Evolutionary conservation across 202 grass and related monocot species (phyloP).

Genomic region (Bolboschoenoplectus hybrid): DNA sequence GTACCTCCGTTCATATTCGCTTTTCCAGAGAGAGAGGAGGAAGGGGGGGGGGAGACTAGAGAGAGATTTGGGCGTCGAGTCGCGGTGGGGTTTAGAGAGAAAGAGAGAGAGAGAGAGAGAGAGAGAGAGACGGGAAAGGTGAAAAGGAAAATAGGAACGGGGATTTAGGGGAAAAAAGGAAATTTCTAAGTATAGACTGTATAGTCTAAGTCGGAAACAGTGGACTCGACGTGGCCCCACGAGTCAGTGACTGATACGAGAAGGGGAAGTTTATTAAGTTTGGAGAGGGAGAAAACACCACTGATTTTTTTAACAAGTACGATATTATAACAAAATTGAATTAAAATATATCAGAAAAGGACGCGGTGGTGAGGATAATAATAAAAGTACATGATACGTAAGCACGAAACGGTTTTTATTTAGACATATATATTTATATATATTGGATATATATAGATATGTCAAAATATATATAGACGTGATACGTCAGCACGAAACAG

Average conservation of each 20-base stretch:
- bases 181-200: slow-evolving; percentile 5
- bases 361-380: no score
- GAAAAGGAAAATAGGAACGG: slow-evolving; percentile 42
- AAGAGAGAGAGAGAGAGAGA: neutral
- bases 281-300: no score
- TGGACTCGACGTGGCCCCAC: neutral
- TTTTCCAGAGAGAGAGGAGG: slow-evolving; percentile 30
- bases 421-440: no score
- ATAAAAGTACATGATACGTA: no score
- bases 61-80: slow-evolving; percentile 15
- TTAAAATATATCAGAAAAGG: no score
- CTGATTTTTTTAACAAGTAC: no score
- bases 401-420: no score
- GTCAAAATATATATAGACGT: no score
- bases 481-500: no score
- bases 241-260: neutral
- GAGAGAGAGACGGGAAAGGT: slow-evolving; percentile 19
- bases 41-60: neutral
- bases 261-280: neutral
- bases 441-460: no score
- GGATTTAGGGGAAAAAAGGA: slow-evolving; percentile 40
- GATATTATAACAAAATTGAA: no score
- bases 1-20: slow-evolving; percentile 29
- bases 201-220: slow-evolving; percentile 28
- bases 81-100: slow-evolving; percentile 36